Percentiles rank a stretch among this genome's conserved stretches.
These are phyloP conservation scores for Halenospora varia DNA, from an alignment of 495 filamentous ascomycete genomes.

Conservation along the genomic window DNA sequence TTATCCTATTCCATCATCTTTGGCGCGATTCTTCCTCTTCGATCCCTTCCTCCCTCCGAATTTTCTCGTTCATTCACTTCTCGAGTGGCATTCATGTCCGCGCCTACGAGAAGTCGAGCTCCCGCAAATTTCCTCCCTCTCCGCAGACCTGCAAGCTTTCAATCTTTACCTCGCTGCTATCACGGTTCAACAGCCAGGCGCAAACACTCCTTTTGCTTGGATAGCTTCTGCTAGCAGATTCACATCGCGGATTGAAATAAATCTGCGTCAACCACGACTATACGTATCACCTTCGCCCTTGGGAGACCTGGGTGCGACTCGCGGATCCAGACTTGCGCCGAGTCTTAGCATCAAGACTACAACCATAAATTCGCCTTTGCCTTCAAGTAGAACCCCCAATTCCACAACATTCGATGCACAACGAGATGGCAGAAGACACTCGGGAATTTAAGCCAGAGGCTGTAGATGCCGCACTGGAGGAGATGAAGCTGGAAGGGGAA, in stretches of 20 bases:
- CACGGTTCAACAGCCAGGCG: slow-evolving; percentile 4
- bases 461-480: slow-evolving; percentile 35
- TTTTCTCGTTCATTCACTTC: slow-evolving; percentile 5
- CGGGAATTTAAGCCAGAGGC: slow-evolving; percentile 39
- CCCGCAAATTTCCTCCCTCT: slow-evolving; percentile 1
- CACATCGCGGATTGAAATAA: not conserved
- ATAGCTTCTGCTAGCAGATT: not conserved
- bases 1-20: slow-evolving; percentile 15
- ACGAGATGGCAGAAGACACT: slow-evolving; percentile 33
- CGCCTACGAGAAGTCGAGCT: slow-evolving; percentile 13
- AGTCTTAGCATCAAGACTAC: slow-evolving; percentile 44
- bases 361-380: slow-evolving; percentile 16
- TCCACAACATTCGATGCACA: not conserved
- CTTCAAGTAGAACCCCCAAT: not conserved
- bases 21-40: slow-evolving; percentile 5
- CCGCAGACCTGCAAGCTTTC: slow-evolving; percentile 9
- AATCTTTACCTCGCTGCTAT: slow-evolving; percentile 14
- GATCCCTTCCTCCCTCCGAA: not conserved
- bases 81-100: slow-evolving; percentile 17
- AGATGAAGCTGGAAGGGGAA: slow-evolving; percentile 36
- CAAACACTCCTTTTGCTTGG: slow-evolving; percentile 12
- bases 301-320: not conserved
- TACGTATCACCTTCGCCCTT: not conserved
- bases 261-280: not conserved
- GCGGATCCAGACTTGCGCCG: not conserved